Conservation (phyloP, 2,329 filamentous ascomycete genomes). For the Coniella vitis region DNA sequence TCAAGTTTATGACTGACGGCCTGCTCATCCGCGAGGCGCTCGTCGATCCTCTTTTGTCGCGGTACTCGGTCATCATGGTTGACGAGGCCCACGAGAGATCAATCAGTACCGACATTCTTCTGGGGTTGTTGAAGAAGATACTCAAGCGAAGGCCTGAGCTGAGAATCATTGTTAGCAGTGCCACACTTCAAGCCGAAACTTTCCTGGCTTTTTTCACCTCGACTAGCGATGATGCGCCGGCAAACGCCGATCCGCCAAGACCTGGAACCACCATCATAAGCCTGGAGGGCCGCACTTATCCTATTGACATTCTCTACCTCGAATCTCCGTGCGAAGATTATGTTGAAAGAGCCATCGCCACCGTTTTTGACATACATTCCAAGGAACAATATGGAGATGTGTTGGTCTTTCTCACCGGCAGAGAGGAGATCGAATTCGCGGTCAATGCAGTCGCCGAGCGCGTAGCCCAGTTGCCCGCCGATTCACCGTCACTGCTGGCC, state of each 20-base stretch:
- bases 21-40: slow-evolving; percentile 86
- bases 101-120: slow-evolving; percentile 82
- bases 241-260: slow-evolving; percentile 23
- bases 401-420: slow-evolving; percentile 82
- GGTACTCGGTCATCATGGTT: slow-evolving; percentile 95
- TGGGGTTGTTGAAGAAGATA: slow-evolving; percentile 90
- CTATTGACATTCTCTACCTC: slow-evolving; percentile 80
- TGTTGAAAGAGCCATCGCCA: slow-evolving; percentile 72
- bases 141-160: slow-evolving; percentile 71
- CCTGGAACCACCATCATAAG: slow-evolving; percentile 61
- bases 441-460: slow-evolving; percentile 75
- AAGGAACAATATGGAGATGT: slow-evolving; percentile 80
- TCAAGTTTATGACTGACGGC: slow-evolving; percentile 95
- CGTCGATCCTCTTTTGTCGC: slow-evolving; percentile 81
- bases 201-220: slow-evolving; percentile 71
- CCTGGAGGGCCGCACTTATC: slow-evolving; percentile 80
- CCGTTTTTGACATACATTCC: slow-evolving; percentile 80
- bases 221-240: slow-evolving; percentile 30
- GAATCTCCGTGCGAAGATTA: slow-evolving; percentile 78
- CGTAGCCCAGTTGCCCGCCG: slow-evolving; percentile 53
- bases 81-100: slow-evolving; percentile 95
- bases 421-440: slow-evolving; percentile 83
- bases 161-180: slow-evolving; percentile 85
- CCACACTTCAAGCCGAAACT: slow-evolving; percentile 82
- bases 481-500: slow-evolving; percentile 54